phyloP scores from a whole-genome alignment of 2,329 filamentous ascomycete species.

The Aspergillus terreus region DNA sequence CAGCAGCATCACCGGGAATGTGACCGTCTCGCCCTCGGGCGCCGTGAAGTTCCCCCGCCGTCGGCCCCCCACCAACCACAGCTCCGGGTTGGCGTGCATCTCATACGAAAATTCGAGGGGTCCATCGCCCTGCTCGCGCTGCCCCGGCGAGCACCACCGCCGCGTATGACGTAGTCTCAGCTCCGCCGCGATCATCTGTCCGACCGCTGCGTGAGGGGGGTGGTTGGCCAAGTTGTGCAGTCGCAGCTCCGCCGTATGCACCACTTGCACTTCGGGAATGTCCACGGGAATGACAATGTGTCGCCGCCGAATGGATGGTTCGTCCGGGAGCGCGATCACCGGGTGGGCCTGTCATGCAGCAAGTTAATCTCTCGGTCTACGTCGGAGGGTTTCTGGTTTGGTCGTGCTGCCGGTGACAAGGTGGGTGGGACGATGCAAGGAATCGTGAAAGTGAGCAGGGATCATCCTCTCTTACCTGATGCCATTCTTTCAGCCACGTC shows the following conservation, averaged over 20 bases:
- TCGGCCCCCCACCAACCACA: constrained; percentile 82
- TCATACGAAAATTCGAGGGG: constrained; percentile 79
- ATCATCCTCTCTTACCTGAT: constrained; percentile 43
- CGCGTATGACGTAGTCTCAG: constrained; percentile 53
- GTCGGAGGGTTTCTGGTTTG: too few relatives aligned
- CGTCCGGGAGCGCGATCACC: constrained; percentile 28
- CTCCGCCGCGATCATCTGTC: constrained; percentile 46
- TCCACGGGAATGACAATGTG: constrained; percentile 87
- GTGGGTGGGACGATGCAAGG: neutral
- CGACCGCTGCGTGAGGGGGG: constrained; percentile 41
- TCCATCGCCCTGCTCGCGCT: constrained; percentile 33
- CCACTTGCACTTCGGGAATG: constrained; percentile 74
- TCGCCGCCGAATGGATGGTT: constrained; percentile 42
- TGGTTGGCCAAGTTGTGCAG: constrained; percentile 25
- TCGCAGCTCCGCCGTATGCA: constrained; percentile 64
- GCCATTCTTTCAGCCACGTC: constrained; percentile 55
- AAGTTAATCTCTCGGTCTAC: neutral
- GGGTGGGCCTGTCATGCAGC: constrained; percentile 26
- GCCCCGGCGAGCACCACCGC: constrained; percentile 45
- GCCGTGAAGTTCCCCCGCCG: constrained; percentile 70
- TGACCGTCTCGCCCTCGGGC: constrained; percentile 43
- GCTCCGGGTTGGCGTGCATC: constrained; percentile 66
- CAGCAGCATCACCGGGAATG: constrained; percentile 70
- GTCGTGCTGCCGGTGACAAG: neutral
- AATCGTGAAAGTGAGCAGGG: constrained; percentile 8